Percentiles rank a stretch among this genome's conserved stretches.
Conservation (phyloP, 2,329 filamentous ascomycete species). For the Aspergillus novofumigatus region DNA sequence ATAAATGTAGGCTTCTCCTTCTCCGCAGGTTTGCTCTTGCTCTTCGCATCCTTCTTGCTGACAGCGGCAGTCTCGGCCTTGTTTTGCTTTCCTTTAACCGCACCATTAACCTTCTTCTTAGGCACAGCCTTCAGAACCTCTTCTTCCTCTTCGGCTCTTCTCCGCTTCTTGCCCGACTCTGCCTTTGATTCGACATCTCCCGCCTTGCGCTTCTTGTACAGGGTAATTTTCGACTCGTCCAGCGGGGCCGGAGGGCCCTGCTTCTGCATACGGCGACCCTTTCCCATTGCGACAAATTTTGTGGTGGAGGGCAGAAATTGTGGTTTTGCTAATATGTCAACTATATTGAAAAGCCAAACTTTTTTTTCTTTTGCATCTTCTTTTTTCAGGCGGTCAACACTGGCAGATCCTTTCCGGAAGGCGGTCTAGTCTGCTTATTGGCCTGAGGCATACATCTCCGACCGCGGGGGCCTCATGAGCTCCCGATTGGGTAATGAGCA, state of each 20-base stretch:
- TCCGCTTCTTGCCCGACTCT: constrained; percentile 63
- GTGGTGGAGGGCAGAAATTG: constrained; percentile 8
- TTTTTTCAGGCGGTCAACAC: constrained; percentile 21
- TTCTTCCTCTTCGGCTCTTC: constrained; percentile 45
- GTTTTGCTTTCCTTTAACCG: constrained; percentile 30
- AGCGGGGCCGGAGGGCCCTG: constrained; percentile 82
- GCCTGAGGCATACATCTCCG: constrained; percentile 2
- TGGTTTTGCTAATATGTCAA: constrained; percentile 12
- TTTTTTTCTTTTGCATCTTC: constrained; percentile 27
- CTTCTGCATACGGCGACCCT: constrained; percentile 90
- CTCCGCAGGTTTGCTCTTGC: constrained; percentile 20
- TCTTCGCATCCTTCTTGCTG: constrained; percentile 27
- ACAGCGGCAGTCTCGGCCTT: constrained; percentile 21
- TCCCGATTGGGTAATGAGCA: constrained; percentile 18
- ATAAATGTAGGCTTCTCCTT: constrained; percentile 27
- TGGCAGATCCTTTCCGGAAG: constrained; percentile 20
- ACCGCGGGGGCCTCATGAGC: constrained; percentile 5
- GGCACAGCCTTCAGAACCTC: constrained; percentile 35
- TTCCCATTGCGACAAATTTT: constrained; percentile 63
- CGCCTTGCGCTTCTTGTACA: constrained; percentile 76
- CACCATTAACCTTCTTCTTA: constrained; percentile 41
- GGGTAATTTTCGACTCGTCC: constrained; percentile 62
- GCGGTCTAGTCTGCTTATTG: constrained; percentile 14
- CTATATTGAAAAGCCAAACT: constrained; percentile 18
- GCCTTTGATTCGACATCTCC: constrained; percentile 57